Evolutionary conservation across 2,329 filamentous ascomycete species (phyloP).

Genomic region (Talaromyces sp.): DNA sequence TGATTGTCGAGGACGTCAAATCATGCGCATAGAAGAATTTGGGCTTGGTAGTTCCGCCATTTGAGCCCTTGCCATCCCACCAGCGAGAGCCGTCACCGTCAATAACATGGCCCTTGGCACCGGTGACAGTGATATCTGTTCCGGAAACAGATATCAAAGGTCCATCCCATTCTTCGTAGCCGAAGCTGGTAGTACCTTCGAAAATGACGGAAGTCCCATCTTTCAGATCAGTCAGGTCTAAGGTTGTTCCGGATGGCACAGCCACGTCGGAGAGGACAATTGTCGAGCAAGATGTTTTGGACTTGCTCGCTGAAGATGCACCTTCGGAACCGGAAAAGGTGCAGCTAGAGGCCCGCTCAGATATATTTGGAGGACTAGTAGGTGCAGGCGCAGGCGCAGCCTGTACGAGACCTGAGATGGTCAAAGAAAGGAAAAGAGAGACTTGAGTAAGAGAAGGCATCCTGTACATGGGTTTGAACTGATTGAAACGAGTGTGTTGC

Average conservation of each 20-base stretch:
- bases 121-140: slow-evolving; percentile 52
- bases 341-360: neutral
- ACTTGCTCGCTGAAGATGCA: slow-evolving; percentile 25
- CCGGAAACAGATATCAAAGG: slow-evolving; percentile 63
- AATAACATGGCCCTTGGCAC: slow-evolving; percentile 51
- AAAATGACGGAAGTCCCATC: slow-evolving; percentile 18
- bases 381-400: neutral
- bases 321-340: slow-evolving; percentile 6
- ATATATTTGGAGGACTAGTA: neutral
- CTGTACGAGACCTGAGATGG: neutral
- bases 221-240: slow-evolving; percentile 27
- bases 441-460: neutral
- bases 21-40: slow-evolving; percentile 57
- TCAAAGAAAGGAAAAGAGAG: neutral
- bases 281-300: slow-evolving; percentile 29
- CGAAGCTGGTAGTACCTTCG: slow-evolving; percentile 63
- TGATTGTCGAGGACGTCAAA: slow-evolving; percentile 30
- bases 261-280: slow-evolving; percentile 34
- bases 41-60: slow-evolving; percentile 62
- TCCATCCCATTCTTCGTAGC: slow-evolving; percentile 63
- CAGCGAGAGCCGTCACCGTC: slow-evolving; percentile 56
- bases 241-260: slow-evolving; percentile 33
- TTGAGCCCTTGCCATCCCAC: slow-evolving; percentile 61
- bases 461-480: neutral
- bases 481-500: neutral